Percentiles rank a stretch among this genome's conserved stretches.
Evolutionary conservation across 192 early-diverging fungal species (phyloP).

Genomic region (Thamnidium elegans): DNA sequence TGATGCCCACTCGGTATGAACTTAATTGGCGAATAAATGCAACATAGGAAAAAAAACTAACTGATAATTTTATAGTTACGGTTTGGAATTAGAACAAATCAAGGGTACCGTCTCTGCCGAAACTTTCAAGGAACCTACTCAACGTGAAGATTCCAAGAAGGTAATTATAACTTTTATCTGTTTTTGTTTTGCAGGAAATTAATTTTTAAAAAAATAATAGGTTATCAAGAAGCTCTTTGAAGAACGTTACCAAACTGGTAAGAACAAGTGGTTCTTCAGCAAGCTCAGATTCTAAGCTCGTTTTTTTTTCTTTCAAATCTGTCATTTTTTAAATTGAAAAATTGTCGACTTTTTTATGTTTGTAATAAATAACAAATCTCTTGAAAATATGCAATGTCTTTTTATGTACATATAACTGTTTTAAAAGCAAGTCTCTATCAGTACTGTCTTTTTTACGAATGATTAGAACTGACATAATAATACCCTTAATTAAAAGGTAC

Average conservation of each 20-base stretch:
- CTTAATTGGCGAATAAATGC: neutral
- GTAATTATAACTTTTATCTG: constrained; percentile 17
- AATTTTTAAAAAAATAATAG: constrained; percentile 13
- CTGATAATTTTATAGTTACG: constrained; percentile 58
- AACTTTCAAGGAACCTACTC: constrained; percentile 92
- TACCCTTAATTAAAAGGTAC: no score
- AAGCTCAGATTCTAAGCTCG: constrained; percentile 87
- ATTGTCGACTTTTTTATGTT: neutral
- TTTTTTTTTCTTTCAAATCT: constrained; percentile 2
- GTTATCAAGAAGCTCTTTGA: constrained; percentile 95
- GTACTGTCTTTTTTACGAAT: no score
- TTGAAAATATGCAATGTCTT: no score
- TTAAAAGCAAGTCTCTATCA: no score
- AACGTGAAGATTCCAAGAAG: constrained; percentile 88
- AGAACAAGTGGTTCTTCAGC: constrained; percentile 99
- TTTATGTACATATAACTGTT: no score
- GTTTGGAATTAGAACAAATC: constrained; percentile 91
- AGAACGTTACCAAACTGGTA: constrained; percentile 96
- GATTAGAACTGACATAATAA: no score
- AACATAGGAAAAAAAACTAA: no score
- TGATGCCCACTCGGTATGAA: constrained; percentile 96
- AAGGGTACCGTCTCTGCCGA: constrained; percentile 85
- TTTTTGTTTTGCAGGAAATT: neutral
- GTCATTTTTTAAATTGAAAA: constrained; percentile 2
- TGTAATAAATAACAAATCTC: no score